Evolutionary conservation across 2,329 filamentous ascomycete species (phyloP), one percentile per base, ranked within the genome.

Genomic region (Fusarium keratoplasticum): DNA sequence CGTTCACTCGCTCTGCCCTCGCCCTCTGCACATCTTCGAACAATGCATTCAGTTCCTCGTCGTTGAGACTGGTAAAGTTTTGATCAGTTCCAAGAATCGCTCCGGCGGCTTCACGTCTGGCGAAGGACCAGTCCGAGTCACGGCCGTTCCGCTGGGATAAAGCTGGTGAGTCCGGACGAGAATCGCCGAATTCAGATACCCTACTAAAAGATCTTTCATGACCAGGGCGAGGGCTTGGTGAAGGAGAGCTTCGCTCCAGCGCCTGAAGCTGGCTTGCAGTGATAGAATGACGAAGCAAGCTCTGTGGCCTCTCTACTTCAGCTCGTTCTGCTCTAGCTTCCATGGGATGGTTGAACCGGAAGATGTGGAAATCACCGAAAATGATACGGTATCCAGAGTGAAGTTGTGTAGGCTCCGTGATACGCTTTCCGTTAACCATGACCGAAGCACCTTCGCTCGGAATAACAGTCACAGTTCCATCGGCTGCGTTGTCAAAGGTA

Each of bases 291-390:
- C 96, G 92, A 66, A 99, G 86, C 22, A 97, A 86, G 79, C 94
- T 98, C 80, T 95, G 91, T 72, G 70, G 70, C 35, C 70, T 73
- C 38, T 94, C 80, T 11, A 81, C 94, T 79, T 98, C 95, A 14
- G 95, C 95, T 64, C 96, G 88, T 84, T 99, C 96, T 4, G 95
- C 96, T 67, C 94, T 92, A 33, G 96, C 96, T 84, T 99, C 96
- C 87, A 98, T 93, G 1, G 96, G 96, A 80, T 99, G 95, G 79
- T 98, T 99, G 86, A 99, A 99, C 66, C 96, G 89, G 84, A 99
- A 98, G 70, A 99, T 99, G 82, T 99, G 96, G 78, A 99, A 99
- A 82, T 99, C 96, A 44, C 96, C 96, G 11, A 99, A 87, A 72
- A 99, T 99, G 63, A 99, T 94, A 71, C 96, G 93, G 81, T 95